Evolutionary conservation across 1,284 basidiomycete genomes (phyloP).

Genomic region (Cryptococcus jaspeensis): DNA sequence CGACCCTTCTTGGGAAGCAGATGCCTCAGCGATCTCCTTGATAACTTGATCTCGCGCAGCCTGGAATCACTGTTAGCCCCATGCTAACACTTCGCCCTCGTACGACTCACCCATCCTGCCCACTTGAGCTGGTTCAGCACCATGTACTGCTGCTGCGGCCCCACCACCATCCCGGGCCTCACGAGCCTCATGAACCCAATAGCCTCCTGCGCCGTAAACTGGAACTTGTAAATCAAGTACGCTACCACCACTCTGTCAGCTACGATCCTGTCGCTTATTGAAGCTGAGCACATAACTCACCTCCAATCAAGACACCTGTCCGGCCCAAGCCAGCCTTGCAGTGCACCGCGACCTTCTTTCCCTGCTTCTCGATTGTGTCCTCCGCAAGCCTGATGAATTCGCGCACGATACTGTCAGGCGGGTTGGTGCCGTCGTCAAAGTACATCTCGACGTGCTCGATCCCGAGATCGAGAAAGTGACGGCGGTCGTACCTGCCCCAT

Average conservation of each 20-base stretch:
- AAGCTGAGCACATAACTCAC: slow-evolving; percentile 27
- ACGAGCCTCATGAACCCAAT: slow-evolving; percentile 99
- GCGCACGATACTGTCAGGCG: slow-evolving; percentile 88
- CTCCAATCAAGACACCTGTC: slow-evolving; percentile 82
- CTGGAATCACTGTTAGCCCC: slow-evolving; percentile 52
- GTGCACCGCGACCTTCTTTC: slow-evolving; percentile 74
- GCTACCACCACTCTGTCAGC: slow-evolving; percentile 55
- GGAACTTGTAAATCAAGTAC: slow-evolving; percentile 98
- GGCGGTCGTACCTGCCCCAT: slow-evolving; percentile 66
- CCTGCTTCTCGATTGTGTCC: slow-evolving; percentile 68
- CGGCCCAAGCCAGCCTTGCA: slow-evolving; percentile 56
- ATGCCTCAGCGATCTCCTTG: slow-evolving; percentile 64
- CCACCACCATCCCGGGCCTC: slow-evolving; percentile 86
- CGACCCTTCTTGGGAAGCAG: slow-evolving; percentile 55
- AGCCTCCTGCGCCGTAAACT: slow-evolving; percentile 96
- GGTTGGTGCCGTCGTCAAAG: slow-evolving; percentile 85
- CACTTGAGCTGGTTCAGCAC: slow-evolving; percentile 93
- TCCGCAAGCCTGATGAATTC: slow-evolving; percentile 86
- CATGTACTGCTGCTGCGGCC: slow-evolving; percentile 82
- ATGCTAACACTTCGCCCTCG: slow-evolving; percentile 46
- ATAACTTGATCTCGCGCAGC: slow-evolving; percentile 58
- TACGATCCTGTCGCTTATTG: neutral
- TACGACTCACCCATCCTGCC: slow-evolving; percentile 86
- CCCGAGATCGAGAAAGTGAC: slow-evolving; percentile 77
- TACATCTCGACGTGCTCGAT: slow-evolving; percentile 83